Evolutionary conservation across 805 yeast species (phyloP), one percentile per base, ranked within the genome.

Genomic region (Cyberlindnera xishuangbannaensis): DNA sequence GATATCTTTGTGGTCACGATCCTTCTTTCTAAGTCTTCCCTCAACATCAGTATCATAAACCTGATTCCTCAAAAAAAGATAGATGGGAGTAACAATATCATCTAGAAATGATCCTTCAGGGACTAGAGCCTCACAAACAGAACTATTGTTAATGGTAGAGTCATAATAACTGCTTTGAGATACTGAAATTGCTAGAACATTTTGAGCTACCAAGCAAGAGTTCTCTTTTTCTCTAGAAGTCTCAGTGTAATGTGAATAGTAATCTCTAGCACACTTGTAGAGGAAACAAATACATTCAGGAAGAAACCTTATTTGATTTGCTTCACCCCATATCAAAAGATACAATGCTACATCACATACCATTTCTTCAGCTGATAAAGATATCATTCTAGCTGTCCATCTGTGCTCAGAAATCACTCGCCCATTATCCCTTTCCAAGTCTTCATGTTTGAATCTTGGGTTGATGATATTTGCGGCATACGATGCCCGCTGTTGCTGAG

Each of bases 231-330:
- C 23, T 20, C 12, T 20, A 9, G 12, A 9, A 9, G 23, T 20
- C 11, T 9, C 23, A 9, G 9, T 20, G 12, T 9, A 20, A 9
- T 9, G 12, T 20, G 12, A 7, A 13, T 65, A 78, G 43, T 69
- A 67, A 48, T 83, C 90, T 27, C 70, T 69, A 26, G 94, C 85
- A 50, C 95, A 81, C 50, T 85, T 83, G 59, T 76, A 84, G 14
- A 86, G 71, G 47, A 86, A 86, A 39, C 94, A 85, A 15, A 86
- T 53, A 49, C 94, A 84, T 52, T 86, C 96, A 0, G 96, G 95
- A 71, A 86, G 73, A 48, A 82, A 87, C 40, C 95, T 65, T 1
- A 84, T 53, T 46, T 85, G 88, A 49, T 83, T 84, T 0, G 95
- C 87, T 55, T 86, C 96, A 1, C 95, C 95, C 96, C 96, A 86